Percentiles rank a stretch among this genome's conserved stretches.
phyloP scores from a whole-genome alignment of 129 eudicot genomes.

The Pulicaria dysenterica region DNA sequence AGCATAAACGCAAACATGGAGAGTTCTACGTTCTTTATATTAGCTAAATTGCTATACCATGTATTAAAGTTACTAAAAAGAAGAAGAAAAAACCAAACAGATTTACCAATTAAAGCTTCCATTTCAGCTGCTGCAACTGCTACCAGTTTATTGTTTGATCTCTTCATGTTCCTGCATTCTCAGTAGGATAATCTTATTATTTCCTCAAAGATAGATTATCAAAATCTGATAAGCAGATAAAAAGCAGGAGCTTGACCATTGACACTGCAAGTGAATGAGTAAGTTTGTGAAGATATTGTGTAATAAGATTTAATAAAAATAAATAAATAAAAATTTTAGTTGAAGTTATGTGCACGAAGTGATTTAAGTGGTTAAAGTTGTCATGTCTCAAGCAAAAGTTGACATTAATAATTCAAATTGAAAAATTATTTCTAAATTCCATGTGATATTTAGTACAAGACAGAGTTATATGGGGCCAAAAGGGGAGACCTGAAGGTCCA shows the following conservation, averaged over 20 bases:
- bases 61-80: too few species aligned
- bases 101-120: background rate
- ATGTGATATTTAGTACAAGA: slow-evolving; percentile 42
- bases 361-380: slow-evolving; percentile 28
- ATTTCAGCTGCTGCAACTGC: too few species aligned
- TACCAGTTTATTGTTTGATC: background rate
- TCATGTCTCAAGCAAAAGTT: slow-evolving; percentile 37
- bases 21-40: background rate
- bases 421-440: slow-evolving; percentile 25
- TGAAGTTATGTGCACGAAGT: slow-evolving; percentile 42
- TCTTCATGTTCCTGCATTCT: background rate
- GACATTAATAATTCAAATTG: slow-evolving; percentile 30
- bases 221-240: too few species aligned
- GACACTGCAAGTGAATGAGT: background rate
- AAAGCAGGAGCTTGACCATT: too few species aligned
- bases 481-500: slow-evolving; percentile 57
- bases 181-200: background rate
- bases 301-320: too few species aligned
- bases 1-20: background rate
- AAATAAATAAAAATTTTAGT: slow-evolving; percentile 10
- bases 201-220: too few species aligned
- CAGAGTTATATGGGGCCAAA: slow-evolving; percentile 44
- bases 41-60: background rate
- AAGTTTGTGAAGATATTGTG: background rate
- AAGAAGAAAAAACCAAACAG: background rate